Evolutionary conservation across 2,329 filamentous ascomycete species (phyloP).

Genomic region (Ilyonectria robusta): DNA sequence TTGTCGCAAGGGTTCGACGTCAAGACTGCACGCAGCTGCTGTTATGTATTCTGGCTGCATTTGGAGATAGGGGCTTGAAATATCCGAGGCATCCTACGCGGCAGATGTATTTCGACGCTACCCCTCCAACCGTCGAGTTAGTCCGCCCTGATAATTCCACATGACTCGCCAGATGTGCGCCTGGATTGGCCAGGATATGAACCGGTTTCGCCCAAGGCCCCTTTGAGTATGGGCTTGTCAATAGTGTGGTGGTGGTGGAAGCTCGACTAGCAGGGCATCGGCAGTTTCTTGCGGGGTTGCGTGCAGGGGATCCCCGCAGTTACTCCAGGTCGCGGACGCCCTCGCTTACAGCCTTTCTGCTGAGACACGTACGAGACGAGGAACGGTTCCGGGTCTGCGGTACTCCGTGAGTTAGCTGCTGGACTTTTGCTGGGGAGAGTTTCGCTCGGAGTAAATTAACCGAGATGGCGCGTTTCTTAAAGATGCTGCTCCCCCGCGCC

Average conservation of each 20-base stretch:
- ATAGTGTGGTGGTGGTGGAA: not conserved
- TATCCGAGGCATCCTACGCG: not conserved
- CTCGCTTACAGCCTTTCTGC: too few relatives aligned
- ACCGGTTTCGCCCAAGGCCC: not conserved
- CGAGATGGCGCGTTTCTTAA: too few relatives aligned
- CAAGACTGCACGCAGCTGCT: not conserved
- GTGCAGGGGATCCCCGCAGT: not conserved
- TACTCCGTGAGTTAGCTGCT: too few relatives aligned
- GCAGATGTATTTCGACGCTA: not conserved
- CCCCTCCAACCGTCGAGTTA: not conserved
- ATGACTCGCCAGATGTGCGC: not conserved
- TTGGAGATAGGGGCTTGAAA: not conserved
- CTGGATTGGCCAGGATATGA: not conserved
- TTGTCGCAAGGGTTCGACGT: not conserved
- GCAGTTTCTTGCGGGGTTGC: not conserved
- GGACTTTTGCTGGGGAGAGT: too few relatives aligned
- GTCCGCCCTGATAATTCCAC: not conserved
- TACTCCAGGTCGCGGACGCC: too few relatives aligned
- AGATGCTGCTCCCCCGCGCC: too few relatives aligned
- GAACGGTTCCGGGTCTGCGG: too few relatives aligned
- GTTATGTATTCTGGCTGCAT: not conserved
- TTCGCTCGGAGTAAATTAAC: too few relatives aligned
- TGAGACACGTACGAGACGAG: too few relatives aligned
- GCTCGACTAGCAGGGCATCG: not conserved
- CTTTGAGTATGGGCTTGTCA: not conserved